Base-by-base conservation (phyloP, 352 stramenopile genomes). In the Thraustochytrium sp. region DNA sequence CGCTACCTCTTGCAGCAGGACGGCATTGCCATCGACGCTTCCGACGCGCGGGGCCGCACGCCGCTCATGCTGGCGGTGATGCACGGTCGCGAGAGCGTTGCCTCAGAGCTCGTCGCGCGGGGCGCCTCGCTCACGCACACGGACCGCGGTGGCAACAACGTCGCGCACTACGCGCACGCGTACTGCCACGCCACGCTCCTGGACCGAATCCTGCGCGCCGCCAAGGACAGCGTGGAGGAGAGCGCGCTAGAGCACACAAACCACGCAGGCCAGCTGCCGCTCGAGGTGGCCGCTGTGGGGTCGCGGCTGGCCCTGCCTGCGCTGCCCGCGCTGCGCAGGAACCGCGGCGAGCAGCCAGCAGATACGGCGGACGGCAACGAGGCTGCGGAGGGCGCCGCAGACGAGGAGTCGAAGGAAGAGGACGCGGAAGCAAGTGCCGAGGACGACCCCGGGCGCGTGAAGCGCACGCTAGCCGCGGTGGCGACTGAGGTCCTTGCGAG, bases 11-110 rank as follows among this genome's bases (percentile, higher is more conserved):
- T 72, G 0, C 26, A 49, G 40, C 59, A 44, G 9, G 46, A 72
- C 9, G 59, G 59, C 36, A 26, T 72, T 9, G 42, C 59, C 40
- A 31, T 72, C 11, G 40, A 72, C 26, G 59, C 59, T 49, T 72
- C 59, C 11, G 59, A 72, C 59, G 59, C 40, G 16, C 29, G 46
- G 26, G 59, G 59, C 8, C 59, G 59, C 13, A 72, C 59, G 59
- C 59, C 59, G 36, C 40, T 72, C 13, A 72, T 72, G 59, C 59
- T 72, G 9, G 59, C 59, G 8, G 59, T 72, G 13, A 72, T 72
- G 59, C 40, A 44, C 9, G 59, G 59, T 16, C 21, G 59, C 42
- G 40, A n/a, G 8, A 16, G 46, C 9, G 40, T 72, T 26, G 59
- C 59, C 0, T 21, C 42, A 26, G 59, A 72, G 13, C 59, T 72